Base-by-base conservation (phyloP, 2,329 filamentous ascomycete species). In the Aspergillus sclerotialis region DNA sequence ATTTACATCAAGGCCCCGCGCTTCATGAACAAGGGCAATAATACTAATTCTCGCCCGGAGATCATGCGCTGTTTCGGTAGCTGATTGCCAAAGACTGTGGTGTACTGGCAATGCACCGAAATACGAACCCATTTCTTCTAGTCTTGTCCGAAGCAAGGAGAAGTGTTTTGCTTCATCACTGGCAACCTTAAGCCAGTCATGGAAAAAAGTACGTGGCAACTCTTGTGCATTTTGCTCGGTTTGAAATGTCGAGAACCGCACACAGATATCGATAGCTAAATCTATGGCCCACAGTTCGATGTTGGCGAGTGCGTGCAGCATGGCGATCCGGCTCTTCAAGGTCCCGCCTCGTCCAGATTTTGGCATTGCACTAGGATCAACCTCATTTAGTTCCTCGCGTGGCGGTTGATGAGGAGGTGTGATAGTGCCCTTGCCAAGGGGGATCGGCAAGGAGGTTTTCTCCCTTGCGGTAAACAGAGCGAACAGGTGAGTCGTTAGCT, bases 221-320 rank as follows among this genome's bases (percentile, higher is more conserved):
- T 52, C 48, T 13, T 53, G 36, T 3, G 38, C 40, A 7, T 46
- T 38, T 7, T 36, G 27, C 17, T 50, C 44, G 2, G 65, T 67
- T 23, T 59, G 60, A 38, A 69, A 69, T 3, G 59, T 55, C 10
- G 65, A 61, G 35, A 69, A 69, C 14, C 66, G 55, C 13, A 68
- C 60, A 32, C 66, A 68, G 29, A 69, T 68, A 44, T 69, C 66
- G 16, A 69, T 61, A 7, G 66, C 66, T 4, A 69, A 53, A 32
- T 69, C 66, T 37, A 69, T 69, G 1, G 66, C 66, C 66, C 66
- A 69, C 15, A 67, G 56, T 45, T 69, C 66, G 15, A 69, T 68
- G 33, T 69, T 69, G 12, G 66, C 66, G n/a, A 69, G 47, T 1
- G 65, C 64, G 34, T 69, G 66, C 5, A 69, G 53, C 62, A 69